phyloP scores from a whole-genome alignment of 805 yeast genomes.

The Saturnispora dispora region DNA sequence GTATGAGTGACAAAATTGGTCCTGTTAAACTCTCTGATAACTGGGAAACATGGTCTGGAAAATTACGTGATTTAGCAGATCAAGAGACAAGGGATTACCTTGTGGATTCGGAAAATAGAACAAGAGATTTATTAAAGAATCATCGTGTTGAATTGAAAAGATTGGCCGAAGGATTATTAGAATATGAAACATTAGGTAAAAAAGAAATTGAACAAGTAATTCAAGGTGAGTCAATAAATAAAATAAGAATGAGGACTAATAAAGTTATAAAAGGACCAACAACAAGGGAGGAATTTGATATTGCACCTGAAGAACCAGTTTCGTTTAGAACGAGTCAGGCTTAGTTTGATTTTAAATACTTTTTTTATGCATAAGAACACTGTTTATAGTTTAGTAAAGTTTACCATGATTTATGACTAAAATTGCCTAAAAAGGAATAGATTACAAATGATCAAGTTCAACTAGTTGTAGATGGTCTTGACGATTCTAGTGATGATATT shows the following conservation, averaged over 20 bases:
- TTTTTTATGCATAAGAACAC: neutral
- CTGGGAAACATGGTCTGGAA: slow-evolving; percentile 93
- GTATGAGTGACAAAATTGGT: slow-evolving; percentile 91
- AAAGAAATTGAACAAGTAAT: slow-evolving; percentile 86
- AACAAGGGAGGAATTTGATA: slow-evolving; percentile 26
- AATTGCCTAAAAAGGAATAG: neutral
- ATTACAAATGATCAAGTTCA: neutral
- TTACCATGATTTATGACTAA: slow-evolving; percentile 1
- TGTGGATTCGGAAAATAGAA: slow-evolving; percentile 68
- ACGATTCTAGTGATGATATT: neutral
- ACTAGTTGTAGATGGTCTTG: neutral
- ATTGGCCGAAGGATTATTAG: slow-evolving; percentile 86
- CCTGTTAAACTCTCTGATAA: slow-evolving; percentile 84
- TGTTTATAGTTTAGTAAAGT: slow-evolving; percentile 1
- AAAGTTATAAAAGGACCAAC: slow-evolving; percentile 51
- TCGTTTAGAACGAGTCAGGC: slow-evolving; percentile 1
- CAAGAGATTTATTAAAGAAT: slow-evolving; percentile 55
- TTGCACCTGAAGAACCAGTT: slow-evolving; percentile 26
- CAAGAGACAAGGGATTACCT: slow-evolving; percentile 76
- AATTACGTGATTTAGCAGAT: slow-evolving; percentile 83
- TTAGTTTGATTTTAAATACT: neutral
- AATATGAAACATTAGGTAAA: slow-evolving; percentile 88
- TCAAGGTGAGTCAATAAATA: slow-evolving; percentile 64
- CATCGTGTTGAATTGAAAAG: slow-evolving; percentile 66
- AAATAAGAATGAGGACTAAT: slow-evolving; percentile 62